Percentiles rank a stretch among this genome's conserved stretches.
These are phyloP conservation scores for Orbilia blumenaviensis DNA, from an alignment of 2,329 filamentous ascomycete genomes.

Conservation along the genomic window DNA sequence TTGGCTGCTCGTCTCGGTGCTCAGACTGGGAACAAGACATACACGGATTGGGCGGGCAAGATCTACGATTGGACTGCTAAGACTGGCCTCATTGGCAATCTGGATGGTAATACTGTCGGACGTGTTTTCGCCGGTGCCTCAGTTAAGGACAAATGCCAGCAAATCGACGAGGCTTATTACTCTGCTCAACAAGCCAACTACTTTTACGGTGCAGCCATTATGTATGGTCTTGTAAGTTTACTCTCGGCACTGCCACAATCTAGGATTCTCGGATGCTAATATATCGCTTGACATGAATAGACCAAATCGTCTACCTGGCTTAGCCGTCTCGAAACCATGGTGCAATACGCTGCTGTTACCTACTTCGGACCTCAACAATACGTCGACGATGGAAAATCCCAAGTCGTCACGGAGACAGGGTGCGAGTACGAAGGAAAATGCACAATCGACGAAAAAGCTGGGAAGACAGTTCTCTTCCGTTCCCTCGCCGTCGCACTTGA, in stretches of 20 bases:
- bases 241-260: background rate
- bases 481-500: conserved; percentile 63
- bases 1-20: conserved; percentile 75
- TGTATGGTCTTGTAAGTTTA: conserved; percentile 68
- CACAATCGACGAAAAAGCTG: conserved; percentile 74
- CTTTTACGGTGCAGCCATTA: conserved; percentile 71
- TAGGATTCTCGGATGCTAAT: background rate
- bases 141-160: conserved; percentile 66
- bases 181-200: conserved; percentile 73
- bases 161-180: conserved; percentile 68
- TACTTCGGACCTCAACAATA: conserved; percentile 60
- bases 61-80: conserved; percentile 73
- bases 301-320: conserved; percentile 27
- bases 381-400: conserved; percentile 31
- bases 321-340: background rate
- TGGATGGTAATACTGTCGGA: conserved; percentile 70
- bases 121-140: conserved; percentile 24
- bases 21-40: conserved; percentile 81
- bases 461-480: conserved; percentile 70
- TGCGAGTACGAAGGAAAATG: conserved; percentile 68
- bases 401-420: conserved; percentile 72
- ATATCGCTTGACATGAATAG: background rate
- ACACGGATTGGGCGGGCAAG: conserved; percentile 78
- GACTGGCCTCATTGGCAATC: conserved; percentile 68
- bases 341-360: background rate